Base-by-base conservation (phyloP, 2,329 filamentous ascomycete genomes). In the Cladophialophora carrionii region DNA sequence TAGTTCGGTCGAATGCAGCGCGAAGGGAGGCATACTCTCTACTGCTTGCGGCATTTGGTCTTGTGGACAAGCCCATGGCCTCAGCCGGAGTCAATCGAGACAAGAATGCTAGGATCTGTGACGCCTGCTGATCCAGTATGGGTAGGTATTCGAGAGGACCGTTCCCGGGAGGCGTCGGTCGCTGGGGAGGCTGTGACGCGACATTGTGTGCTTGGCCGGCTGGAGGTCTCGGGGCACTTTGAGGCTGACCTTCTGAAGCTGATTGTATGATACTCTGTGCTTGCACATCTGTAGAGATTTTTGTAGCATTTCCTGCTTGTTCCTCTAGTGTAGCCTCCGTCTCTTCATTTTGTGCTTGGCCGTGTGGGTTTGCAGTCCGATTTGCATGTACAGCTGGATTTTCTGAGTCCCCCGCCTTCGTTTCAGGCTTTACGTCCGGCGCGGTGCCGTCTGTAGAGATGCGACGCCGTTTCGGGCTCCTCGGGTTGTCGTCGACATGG, bases 21-120 rank as follows among this genome's bases (percentile, higher is more conserved):
- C 86, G 85, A 73, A 88, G 78, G 1, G 84, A 85, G 3, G 81
- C 79, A 74, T 88, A 88, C n/a, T 85, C 84, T 73, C 88, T 84
- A 8, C 84, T 85, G 67, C 82, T 80, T 63, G 84, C 81, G 1
- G 83, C 84, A 20, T 84, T 81, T 17, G 81, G 82, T 48, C 83
- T 79, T 2, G 82, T 83, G 34, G 87, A 82, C 65, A 87, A 83
- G 8, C 32, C 81, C 80, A 55, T 86, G 80, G 41, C 86, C 83
- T 87, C 70, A 29, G 9, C 20, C 34, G 68, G 54, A 26, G 64
- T 67, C 32, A 72, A 43, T 9, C 59, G 55, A n/a, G 64, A 62
- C 10, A 67, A 48, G n/a, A 68, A 60, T 10, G 49, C 53, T 29
- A 64, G 29, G 7, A 67, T 65, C 24, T 64, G 49, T 46, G 51